Evolutionary conservation across 1,139 yeast genomes (phyloP).

Genomic region (Taphrina pruni): DNA sequence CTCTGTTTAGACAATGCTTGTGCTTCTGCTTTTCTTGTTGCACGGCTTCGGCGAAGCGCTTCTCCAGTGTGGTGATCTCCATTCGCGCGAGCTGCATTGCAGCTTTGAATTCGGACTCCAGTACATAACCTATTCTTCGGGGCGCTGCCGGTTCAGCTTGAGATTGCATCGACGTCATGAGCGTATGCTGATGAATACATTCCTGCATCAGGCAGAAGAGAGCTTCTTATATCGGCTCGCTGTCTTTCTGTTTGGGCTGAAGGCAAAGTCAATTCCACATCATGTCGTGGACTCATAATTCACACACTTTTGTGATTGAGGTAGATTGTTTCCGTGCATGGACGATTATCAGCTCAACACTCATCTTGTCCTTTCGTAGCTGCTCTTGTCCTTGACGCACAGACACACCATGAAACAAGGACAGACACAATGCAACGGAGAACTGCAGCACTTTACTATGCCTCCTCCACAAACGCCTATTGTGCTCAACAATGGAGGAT

Average conservation of each 20-base stretch:
- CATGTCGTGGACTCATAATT: background rate
- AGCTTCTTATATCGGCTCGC: background rate
- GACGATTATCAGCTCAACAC: background rate
- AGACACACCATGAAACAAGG: background rate
- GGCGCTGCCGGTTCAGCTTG: background rate
- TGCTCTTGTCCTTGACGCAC: background rate
- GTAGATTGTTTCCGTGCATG: background rate
- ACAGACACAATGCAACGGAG: background rate
- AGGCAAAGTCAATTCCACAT: conserved; percentile 1
- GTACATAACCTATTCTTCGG: conserved; percentile 1
- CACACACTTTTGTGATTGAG: background rate
- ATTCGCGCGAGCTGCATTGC: conserved; percentile 1
- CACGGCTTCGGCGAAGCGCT: background rate
- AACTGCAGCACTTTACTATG: background rate
- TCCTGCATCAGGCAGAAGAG: background rate
- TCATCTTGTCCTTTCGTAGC: background rate
- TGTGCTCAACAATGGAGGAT: background rate
- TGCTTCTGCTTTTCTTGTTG: background rate
- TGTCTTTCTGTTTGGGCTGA: no score
- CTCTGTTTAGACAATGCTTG: conserved; percentile 1
- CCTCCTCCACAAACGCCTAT: background rate
- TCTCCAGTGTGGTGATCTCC: background rate
- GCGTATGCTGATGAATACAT: background rate
- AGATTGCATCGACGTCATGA: background rate
- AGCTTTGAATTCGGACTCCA: conserved; percentile 1